Percentiles rank a stretch among this genome's conserved stretches.
Evolutionary conservation across 2,329 filamentous ascomycete genomes (phyloP).

Genomic region (Stemphylium lycopersici): DNA sequence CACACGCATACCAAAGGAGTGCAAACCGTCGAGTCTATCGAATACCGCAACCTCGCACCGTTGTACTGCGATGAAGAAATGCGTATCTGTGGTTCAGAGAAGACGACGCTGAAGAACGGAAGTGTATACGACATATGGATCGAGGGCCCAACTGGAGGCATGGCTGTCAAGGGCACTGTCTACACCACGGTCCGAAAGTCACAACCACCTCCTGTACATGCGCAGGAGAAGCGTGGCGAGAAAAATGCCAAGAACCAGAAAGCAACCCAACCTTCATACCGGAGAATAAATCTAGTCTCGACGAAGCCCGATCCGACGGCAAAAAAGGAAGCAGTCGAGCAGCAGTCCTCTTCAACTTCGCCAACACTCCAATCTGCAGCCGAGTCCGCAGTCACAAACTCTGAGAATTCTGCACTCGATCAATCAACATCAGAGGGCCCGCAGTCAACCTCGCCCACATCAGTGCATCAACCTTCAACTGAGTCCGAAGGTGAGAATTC

Average conservation of each 20-base stretch:
- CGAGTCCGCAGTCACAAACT: no score
- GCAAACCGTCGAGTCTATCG: constrained; percentile 62
- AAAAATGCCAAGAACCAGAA: no score
- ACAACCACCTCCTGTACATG: neutral
- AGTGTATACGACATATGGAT: constrained; percentile 49
- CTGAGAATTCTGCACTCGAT: no score
- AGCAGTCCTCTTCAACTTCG: no score
- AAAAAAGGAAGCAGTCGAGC: neutral
- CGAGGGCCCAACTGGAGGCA: constrained; percentile 49
- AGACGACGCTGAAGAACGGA: constrained; percentile 29
- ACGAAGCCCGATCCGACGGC: no score
- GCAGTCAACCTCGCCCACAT: neutral
- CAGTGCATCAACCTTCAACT: neutral
- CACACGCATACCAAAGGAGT: neutral
- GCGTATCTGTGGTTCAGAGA: constrained; percentile 68
- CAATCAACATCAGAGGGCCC: no score
- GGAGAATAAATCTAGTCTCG: no score
- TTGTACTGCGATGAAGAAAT: constrained; percentile 76
- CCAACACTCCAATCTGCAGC: no score
- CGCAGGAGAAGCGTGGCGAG: neutral
- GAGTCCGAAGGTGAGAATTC: constrained; percentile 2
- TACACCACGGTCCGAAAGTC: constrained; percentile 13
- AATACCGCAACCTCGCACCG: constrained; percentile 83
- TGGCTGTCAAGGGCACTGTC: constrained; percentile 54
- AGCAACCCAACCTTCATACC: no score